Evolutionary conservation across 805 yeast genomes (phyloP).

Genomic region (Teunomyces pallodes): DNA sequence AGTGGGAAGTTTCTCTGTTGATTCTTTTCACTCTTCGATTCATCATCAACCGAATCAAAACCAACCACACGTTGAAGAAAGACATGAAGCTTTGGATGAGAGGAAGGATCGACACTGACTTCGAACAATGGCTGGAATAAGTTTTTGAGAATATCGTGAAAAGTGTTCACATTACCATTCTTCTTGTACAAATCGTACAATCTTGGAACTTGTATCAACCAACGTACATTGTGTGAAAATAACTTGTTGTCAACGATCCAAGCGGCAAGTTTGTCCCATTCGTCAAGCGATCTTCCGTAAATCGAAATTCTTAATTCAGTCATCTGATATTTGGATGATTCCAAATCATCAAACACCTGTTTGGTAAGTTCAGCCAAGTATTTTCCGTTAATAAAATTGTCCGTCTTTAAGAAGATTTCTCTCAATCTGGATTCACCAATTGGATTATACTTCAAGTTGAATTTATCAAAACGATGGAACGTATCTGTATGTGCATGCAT

Average conservation of each 20-base stretch:
- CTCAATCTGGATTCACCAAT: constrained; percentile 96
- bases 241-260: constrained; percentile 95
- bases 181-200: constrained; percentile 85
- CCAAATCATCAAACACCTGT: constrained; percentile 92
- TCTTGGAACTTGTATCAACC: constrained; percentile 96
- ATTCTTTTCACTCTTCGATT: constrained; percentile 84
- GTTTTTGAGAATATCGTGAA: constrained; percentile 75
- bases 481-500: constrained; percentile 99
- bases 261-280: constrained; percentile 92
- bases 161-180: constrained; percentile 63
- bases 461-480: constrained; percentile 96
- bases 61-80: constrained; percentile 95
- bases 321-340: constrained; percentile 94
- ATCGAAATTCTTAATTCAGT: constrained; percentile 94
- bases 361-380: constrained; percentile 91
- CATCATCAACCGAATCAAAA: constrained; percentile 98
- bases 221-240: constrained; percentile 89
- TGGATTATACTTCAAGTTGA: constrained; percentile 95
- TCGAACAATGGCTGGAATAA: constrained; percentile 87
- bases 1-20: constrained; percentile 74
- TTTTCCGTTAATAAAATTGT: constrained; percentile 83
- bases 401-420: constrained; percentile 94
- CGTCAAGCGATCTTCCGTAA: constrained; percentile 84
- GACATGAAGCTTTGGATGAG: constrained; percentile 87
- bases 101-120: constrained; percentile 77